phyloP scores from a whole-genome alignment of 1,139 yeast species.

The Lodderomyces jiufengensis region DNA sequence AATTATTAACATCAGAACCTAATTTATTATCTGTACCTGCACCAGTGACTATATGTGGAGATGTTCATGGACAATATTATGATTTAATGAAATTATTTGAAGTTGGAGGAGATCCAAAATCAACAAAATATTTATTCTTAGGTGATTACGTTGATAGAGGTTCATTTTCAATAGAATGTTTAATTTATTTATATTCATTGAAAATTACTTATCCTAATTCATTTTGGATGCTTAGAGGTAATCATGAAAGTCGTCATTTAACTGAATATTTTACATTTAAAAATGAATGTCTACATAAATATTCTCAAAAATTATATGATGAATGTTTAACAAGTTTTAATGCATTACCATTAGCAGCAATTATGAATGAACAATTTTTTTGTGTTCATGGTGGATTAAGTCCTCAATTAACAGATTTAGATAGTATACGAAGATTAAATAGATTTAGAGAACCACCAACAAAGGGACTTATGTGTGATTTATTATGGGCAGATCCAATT shows the following conservation, averaged over 20 bases:
- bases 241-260: constrained; percentile 92
- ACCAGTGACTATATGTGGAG: constrained; percentile 96
- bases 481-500: constrained; percentile 94
- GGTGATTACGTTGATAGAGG: constrained; percentile 99
- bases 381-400: constrained; percentile 98
- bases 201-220: constrained; percentile 76
- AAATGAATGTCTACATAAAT: constrained; percentile 86
- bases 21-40: constrained; percentile 80
- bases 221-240: constrained; percentile 85
- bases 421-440: constrained; percentile 67
- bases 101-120: constrained; percentile 86
- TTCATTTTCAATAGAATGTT: constrained; percentile 84
- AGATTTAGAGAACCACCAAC: constrained; percentile 94
- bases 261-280: constrained; percentile 94
- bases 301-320: constrained; percentile 63
- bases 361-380: constrained; percentile 91
- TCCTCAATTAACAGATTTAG: constrained; percentile 71
- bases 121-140: constrained; percentile 74
- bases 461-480: constrained; percentile 89
- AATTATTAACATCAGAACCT: constrained; percentile 67
- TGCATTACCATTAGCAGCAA: constrained; percentile 86
- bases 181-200: constrained; percentile 74
- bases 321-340: constrained; percentile 79
- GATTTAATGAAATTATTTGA: constrained; percentile 90
- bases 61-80: constrained; percentile 91